phyloP scores from a whole-genome alignment of 371 early-diverging fungal species.

The Nosema muscidifuracis region DNA sequence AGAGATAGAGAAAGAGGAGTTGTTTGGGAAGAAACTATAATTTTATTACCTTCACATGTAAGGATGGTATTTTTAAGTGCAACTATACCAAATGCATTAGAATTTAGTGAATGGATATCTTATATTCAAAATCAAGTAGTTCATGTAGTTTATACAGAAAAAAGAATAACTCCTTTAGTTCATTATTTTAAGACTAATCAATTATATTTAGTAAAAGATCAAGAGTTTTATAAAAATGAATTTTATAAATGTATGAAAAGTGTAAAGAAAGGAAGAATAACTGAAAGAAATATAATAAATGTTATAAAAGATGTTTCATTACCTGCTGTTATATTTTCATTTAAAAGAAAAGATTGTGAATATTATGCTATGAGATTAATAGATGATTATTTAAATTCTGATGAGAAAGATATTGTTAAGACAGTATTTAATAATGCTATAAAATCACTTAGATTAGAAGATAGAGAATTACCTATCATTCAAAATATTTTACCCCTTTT shows the following conservation, averaged over 20 bases:
- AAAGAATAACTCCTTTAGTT: slow-evolving; percentile 92
- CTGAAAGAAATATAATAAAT: slow-evolving; percentile 61
- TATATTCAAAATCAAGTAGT: slow-evolving; percentile 86
- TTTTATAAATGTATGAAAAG: slow-evolving; percentile 76
- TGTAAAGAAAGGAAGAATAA: slow-evolving; percentile 65
- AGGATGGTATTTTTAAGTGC: slow-evolving; percentile 93
- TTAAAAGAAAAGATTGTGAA: slow-evolving; percentile 92
- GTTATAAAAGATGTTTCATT: slow-evolving; percentile 49
- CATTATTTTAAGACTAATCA: slow-evolving; percentile 64
- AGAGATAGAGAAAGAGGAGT: slow-evolving; percentile 80
- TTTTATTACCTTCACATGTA: slow-evolving; percentile 74
- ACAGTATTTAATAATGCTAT: slow-evolving; percentile 86
- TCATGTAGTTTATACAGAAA: slow-evolving; percentile 97
- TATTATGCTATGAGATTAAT: slow-evolving; percentile 78
- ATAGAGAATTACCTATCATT: slow-evolving; percentile 84
- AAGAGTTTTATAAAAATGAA: slow-evolving; percentile 81
- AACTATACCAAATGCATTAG: slow-evolving; percentile 97
- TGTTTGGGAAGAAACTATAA: slow-evolving; percentile 99
- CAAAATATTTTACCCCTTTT: slow-evolving; percentile 82
- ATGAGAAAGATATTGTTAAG: slow-evolving; percentile 77
- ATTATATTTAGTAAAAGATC: slow-evolving; percentile 57
- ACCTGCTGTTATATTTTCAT: slow-evolving; percentile 97
- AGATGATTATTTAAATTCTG: slow-evolving; percentile 78
- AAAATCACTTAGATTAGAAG: slow-evolving; percentile 76
- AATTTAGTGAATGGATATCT: slow-evolving; percentile 98